Percentiles rank a stretch among this genome's conserved stretches.
These are phyloP conservation scores for Metarhizium sp. DNA, from an alignment of 2,329 filamentous ascomycete genomes.

Conservation along the genomic window DNA sequence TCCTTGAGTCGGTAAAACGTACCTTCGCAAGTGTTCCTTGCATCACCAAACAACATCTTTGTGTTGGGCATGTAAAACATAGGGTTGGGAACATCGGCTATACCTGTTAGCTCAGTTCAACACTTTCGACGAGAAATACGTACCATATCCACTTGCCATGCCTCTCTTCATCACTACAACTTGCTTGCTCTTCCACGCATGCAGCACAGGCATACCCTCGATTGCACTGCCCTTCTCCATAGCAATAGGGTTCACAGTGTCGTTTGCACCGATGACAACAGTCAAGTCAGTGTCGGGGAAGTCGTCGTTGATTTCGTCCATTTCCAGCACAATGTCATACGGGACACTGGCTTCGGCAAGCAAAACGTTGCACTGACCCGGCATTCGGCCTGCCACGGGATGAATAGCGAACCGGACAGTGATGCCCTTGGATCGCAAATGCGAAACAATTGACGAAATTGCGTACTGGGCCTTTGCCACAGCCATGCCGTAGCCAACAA, in stretches of 20 bases:
- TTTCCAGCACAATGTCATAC: slow-evolving; percentile 87
- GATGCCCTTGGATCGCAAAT: slow-evolving; percentile 64
- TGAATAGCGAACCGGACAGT: slow-evolving; percentile 86
- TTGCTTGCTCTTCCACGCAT: slow-evolving; percentile 91
- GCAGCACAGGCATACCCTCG: slow-evolving; percentile 84
- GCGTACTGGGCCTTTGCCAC: slow-evolving; percentile 91
- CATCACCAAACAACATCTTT: slow-evolving; percentile 88
- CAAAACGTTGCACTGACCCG: slow-evolving; percentile 85
- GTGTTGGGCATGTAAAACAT: slow-evolving; percentile 90
- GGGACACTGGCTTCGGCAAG: slow-evolving; percentile 81
- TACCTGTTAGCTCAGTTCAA: slow-evolving; percentile 9
- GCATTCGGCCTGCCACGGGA: slow-evolving; percentile 85
- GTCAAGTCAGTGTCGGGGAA: slow-evolving; percentile 79
- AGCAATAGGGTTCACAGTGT: slow-evolving; percentile 86
- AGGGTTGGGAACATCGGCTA: slow-evolving; percentile 81
- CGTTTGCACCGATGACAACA: slow-evolving; percentile 84
- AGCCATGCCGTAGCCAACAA: slow-evolving; percentile 90
- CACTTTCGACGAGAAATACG: slow-evolving; percentile 18
- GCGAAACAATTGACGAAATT: slow-evolving; percentile 69
- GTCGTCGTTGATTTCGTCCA: slow-evolving; percentile 95
- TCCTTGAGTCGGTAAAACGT: slow-evolving; percentile 17
- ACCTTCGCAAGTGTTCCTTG: slow-evolving; percentile 76
- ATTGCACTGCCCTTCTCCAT: slow-evolving; percentile 76
- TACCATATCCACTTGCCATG: slow-evolving; percentile 79
- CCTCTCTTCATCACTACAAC: slow-evolving; percentile 90